These are phyloP conservation scores for Leptographium wingfieldii DNA, from an alignment of 2,329 filamentous ascomycete species.

Conservation along the genomic window DNA sequence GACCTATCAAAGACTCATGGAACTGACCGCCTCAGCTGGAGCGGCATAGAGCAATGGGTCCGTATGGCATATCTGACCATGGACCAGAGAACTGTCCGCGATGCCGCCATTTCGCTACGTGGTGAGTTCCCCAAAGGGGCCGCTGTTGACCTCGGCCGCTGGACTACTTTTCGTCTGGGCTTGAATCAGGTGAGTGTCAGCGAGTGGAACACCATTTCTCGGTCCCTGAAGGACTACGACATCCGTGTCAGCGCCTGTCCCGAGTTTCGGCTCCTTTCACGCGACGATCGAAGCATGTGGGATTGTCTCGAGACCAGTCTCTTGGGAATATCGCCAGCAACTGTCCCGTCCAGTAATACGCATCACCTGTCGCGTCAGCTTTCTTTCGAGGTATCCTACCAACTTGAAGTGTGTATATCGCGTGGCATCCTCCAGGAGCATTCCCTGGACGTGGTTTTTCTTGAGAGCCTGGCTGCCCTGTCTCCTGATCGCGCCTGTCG, in stretches of 20 bases:
- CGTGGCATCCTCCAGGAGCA: slow-evolving; percentile 65
- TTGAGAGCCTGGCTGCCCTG: slow-evolving; percentile 44
- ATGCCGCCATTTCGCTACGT: slow-evolving; percentile 25
- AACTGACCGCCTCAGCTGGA: slow-evolving; percentile 24
- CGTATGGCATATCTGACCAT: slow-evolving; percentile 34
- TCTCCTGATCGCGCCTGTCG: slow-evolving; percentile 40
- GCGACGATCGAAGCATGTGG: slow-evolving; percentile 14
- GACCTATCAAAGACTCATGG: slow-evolving; percentile 22
- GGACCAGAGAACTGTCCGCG: slow-evolving; percentile 18
- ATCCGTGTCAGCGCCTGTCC: slow-evolving; percentile 24
- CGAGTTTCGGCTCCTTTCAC: slow-evolving; percentile 7
- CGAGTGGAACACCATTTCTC: slow-evolving; percentile 29
- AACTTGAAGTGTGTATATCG: slow-evolving; percentile 88
- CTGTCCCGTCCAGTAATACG: slow-evolving; percentile 1
- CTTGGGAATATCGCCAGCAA: too few relatives aligned
- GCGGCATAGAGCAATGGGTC: slow-evolving; percentile 30
- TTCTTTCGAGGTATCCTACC: slow-evolving; percentile 67
- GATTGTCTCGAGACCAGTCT: slow-evolving; percentile 4
- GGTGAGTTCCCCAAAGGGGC: slow-evolving; percentile 18
- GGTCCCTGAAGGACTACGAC: slow-evolving; percentile 60
- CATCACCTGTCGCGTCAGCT: slow-evolving; percentile 23
- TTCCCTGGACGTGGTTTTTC: slow-evolving; percentile 54
- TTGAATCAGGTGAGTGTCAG: slow-evolving; percentile 16
- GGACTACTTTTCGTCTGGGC: slow-evolving; percentile 41
- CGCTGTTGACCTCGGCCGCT: slow-evolving; percentile 41